Evolutionary conservation across 768 basidiomycete species (phyloP).

Genomic region (Strobilomyces confusus): DNA sequence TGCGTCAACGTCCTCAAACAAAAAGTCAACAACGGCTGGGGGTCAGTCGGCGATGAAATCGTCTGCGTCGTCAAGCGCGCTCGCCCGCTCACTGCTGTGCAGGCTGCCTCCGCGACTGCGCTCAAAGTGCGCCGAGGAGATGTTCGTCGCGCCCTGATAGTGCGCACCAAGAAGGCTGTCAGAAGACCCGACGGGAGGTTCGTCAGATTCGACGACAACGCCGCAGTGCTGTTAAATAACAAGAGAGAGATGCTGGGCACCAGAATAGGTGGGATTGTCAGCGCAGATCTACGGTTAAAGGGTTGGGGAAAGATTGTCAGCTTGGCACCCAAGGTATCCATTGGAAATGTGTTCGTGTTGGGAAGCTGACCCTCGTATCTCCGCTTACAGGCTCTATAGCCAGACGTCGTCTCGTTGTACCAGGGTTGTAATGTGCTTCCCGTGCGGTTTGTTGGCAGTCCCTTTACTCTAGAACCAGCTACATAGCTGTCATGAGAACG

Average conservation of each 20-base stretch:
- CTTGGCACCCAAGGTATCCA: slow-evolving; percentile 79
- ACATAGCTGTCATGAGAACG: neutral
- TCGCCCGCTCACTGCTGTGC: slow-evolving; percentile 68
- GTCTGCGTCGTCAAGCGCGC: slow-evolving; percentile 94
- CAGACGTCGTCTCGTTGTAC: neutral
- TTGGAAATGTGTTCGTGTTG: neutral
- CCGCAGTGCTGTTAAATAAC: slow-evolving; percentile 89
- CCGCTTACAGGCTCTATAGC: slow-evolving; percentile 16
- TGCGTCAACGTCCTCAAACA: slow-evolving; percentile 96
- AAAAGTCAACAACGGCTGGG: slow-evolving; percentile 95
- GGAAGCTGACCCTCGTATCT: neutral
- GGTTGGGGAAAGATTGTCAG: slow-evolving; percentile 95
- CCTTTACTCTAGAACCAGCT: too few species aligned
- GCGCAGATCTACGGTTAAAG: slow-evolving; percentile 83
- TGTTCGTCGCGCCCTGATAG: slow-evolving; percentile 93
- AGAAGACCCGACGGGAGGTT: slow-evolving; percentile 83
- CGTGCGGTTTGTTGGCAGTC: neutral
- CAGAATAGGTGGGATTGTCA: slow-evolving; percentile 90
- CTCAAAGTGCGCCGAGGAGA: slow-evolving; percentile 92
- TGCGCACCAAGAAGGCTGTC: slow-evolving; percentile 85
- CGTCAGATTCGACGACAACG: slow-evolving; percentile 95
- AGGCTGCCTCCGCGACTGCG: slow-evolving; percentile 67
- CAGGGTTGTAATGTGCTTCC: neutral
- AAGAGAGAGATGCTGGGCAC: slow-evolving; percentile 96
- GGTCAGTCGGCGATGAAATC: slow-evolving; percentile 90